Conservation (phyloP, 495 filamentous ascomycete genomes). For the Haplographium delicatum region DNA sequence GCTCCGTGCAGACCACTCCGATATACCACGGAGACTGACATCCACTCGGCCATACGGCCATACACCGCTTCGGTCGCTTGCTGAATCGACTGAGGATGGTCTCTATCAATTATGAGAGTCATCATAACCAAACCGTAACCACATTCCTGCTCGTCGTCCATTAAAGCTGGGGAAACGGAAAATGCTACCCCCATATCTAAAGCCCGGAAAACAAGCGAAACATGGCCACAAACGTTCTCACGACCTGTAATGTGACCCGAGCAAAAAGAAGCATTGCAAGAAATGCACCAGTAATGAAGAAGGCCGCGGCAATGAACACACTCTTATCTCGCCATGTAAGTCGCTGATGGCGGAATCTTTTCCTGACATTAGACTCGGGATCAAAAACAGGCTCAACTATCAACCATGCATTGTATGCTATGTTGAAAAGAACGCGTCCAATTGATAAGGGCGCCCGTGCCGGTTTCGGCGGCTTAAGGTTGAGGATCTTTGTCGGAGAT, state of each 20-base stretch:
- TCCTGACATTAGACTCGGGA: conserved; percentile 26
- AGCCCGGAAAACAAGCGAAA: not conserved
- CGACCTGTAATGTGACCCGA: conserved; percentile 11
- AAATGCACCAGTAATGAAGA: conserved; percentile 19
- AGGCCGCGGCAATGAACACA: conserved; percentile 18
- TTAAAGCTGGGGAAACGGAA: too few relatives aligned
- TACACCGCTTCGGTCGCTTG: not conserved
- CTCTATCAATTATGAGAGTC: not conserved
- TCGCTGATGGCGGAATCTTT: conserved; percentile 19
- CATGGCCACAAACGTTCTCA: conserved; percentile 7
- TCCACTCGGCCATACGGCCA: not conserved
- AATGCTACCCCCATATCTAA: not conserved
- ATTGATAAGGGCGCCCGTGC: not conserved
- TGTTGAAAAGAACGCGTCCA: conserved; percentile 11
- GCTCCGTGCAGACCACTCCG: not conserved
- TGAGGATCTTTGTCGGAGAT: not conserved
- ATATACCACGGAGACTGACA: not conserved
- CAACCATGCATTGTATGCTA: conserved; percentile 25
- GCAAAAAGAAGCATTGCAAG: conserved; percentile 1
- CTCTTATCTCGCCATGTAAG: conserved; percentile 26
- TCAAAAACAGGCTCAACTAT: conserved; percentile 27
- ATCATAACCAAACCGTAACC: too few relatives aligned
- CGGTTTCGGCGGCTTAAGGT: conserved; percentile 3
- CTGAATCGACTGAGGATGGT: not conserved
- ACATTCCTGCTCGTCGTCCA: too few relatives aligned